Evolutionary conservation across 2,329 filamentous ascomycete genomes (phyloP).

Genomic region (Akanthomyces uredinophilus): DNA sequence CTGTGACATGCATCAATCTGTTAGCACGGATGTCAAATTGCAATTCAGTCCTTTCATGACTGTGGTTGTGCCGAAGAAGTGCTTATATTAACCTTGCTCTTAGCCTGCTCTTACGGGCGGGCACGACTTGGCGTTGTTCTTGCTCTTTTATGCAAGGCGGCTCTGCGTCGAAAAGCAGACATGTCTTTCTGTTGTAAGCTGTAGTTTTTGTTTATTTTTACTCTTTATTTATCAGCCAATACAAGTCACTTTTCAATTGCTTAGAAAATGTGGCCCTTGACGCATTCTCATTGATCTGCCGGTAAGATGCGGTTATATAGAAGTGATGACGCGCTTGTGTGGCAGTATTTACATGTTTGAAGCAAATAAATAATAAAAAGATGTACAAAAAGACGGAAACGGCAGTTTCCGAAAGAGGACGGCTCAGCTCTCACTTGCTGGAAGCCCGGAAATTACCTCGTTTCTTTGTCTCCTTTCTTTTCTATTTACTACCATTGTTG

Average conservation of each 20-base stretch:
- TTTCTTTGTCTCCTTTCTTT: neutral
- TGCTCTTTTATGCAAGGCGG: slow-evolving; percentile 17
- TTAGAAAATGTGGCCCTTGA: neutral
- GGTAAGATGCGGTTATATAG: neutral
- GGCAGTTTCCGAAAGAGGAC: neutral
- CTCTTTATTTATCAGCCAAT: neutral
- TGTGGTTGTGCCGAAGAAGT: slow-evolving; percentile 99
- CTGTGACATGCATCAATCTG: neutral
- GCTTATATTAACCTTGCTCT: slow-evolving; percentile 63
- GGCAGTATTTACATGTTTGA: neutral
- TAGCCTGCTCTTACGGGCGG: slow-evolving; percentile 11
- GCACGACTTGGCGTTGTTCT: slow-evolving; percentile 21
- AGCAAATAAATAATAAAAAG: neutral
- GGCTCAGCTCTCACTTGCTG: neutral
- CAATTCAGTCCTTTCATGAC: slow-evolving; percentile 80
- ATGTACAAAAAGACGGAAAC: neutral
- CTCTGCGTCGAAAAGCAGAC: slow-evolving; percentile 8
- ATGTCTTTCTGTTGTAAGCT: neutral
- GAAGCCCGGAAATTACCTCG: neutral
- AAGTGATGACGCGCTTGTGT: neutral
- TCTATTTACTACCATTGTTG: slow-evolving; percentile 45
- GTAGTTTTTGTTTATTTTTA: neutral
- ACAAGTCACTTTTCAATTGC: no score
- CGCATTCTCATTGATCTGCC: neutral
- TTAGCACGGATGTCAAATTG: slow-evolving; percentile 99